A percentile compares a stretch with the other conserved stretches of the same genome.
Conservation (phyloP, 202 grass and related monocot species). For the Schoenoplectus tabernaemontani region DNA sequence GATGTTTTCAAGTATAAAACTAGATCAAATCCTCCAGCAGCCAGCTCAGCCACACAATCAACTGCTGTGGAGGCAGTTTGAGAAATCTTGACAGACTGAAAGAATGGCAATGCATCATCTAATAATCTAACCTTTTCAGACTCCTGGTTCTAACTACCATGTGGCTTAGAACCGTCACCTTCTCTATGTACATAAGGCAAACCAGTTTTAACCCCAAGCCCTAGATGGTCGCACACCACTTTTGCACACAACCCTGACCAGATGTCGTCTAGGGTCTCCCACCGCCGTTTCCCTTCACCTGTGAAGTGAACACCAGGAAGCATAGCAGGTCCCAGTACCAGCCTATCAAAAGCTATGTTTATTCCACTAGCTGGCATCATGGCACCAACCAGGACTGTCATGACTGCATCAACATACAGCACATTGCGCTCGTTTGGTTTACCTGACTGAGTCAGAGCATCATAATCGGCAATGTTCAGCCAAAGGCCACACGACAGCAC, state of each 20-base stretch:
- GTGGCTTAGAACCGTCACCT: slow-evolving; percentile 41
- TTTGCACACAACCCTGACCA: slow-evolving; percentile 86
- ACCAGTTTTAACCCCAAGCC: slow-evolving; percentile 65
- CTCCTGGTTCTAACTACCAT: slow-evolving; percentile 72
- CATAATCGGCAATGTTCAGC: slow-evolving; percentile 77
- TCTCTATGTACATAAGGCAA: slow-evolving; percentile 86
- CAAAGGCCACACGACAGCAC: slow-evolving; percentile 76
- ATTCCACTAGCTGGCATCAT: slow-evolving; percentile 85
- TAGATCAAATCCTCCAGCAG: slow-evolving; percentile 7
- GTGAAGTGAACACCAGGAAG: slow-evolving; percentile 59
- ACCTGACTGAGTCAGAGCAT: slow-evolving; percentile 85
- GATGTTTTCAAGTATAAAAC: background rate
- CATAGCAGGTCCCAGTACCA: slow-evolving; percentile 58
- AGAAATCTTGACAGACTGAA: slow-evolving; percentile 50
- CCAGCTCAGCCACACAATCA: slow-evolving; percentile 74
- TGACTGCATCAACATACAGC: slow-evolving; percentile 79
- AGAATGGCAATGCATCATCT: slow-evolving; percentile 72
- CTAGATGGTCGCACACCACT: slow-evolving; percentile 62
- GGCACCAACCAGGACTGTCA: slow-evolving; percentile 66
- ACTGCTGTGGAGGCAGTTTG: slow-evolving; percentile 37
- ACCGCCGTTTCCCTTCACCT: slow-evolving; percentile 66
- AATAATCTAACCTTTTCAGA: slow-evolving; percentile 73
- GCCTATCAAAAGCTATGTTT: slow-evolving; percentile 90
- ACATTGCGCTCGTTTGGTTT: slow-evolving; percentile 63
- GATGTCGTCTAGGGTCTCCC: slow-evolving; percentile 87